Base-by-base conservation (phyloP, 2,329 filamentous ascomycete genomes). In the Pseudopithomyces chartarum region DNA sequence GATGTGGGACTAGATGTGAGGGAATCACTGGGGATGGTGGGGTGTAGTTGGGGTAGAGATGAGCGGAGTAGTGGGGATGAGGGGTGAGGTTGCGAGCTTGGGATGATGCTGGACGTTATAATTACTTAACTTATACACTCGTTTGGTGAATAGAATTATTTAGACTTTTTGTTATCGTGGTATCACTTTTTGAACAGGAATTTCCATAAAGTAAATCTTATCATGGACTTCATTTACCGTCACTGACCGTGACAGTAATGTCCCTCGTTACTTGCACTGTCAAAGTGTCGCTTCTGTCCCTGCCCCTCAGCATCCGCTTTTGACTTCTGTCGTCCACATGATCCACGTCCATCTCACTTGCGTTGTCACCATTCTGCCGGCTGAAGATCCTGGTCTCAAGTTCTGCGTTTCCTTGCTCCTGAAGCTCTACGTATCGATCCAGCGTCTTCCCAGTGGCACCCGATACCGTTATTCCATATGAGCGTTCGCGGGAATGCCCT, bases 351-450 rank as follows among this genome's bases (percentile, higher is more conserved):
- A 47, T 6, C 2, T 47, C 45, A 19, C 32, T 47, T 10, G 11
- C 8, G 15, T 17, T 36, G 23, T 36, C 45, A 10, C 44, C n/a
- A 11, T 47, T 12, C 12, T 19, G 29, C 19, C 36, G 34, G 17
- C 45, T 32, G 45, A 36, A 47, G 29, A 47, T 47, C 19, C 29
- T 47, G 8, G 45, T 47, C 29, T 47, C 45, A 11, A 47, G 45
- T 5, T 32, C 45, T 1, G 45, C 17, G 26, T 46, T 33, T 7
- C 32, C 45, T 23, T 20, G 45, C 17, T 47, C 45, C 12, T 47
- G 8, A 15, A 47, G 45, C 29, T 47, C 45, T 6, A 47, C 2
- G 22, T 47, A 47, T 36, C 17, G 6, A 15, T 47, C 45, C 45
- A 36, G 20, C 10, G 45, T 36, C 17, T 47, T 47, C n/a, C 29